Evolutionary conservation across 2,329 filamentous ascomycete species (phyloP).

Genomic region (Venturiaceae sp.): DNA sequence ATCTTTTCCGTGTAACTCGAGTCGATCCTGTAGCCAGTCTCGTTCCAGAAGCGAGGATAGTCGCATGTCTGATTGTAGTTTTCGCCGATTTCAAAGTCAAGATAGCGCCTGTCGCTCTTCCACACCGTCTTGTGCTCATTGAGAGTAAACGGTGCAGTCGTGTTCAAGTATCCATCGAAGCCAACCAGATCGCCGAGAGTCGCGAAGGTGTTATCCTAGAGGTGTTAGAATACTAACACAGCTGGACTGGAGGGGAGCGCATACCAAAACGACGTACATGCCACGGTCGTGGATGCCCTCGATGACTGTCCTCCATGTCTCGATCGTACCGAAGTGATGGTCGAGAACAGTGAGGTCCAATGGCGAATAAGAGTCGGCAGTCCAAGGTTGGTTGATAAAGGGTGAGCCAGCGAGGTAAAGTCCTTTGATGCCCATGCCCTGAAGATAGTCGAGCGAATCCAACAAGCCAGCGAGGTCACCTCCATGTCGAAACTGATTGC

Average conservation of each 20-base stretch:
- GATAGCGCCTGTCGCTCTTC: slow-evolving; percentile 44
- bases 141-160: slow-evolving; percentile 42
- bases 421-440: slow-evolving; percentile 52
- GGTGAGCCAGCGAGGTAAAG: slow-evolving; percentile 50
- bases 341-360: slow-evolving; percentile 50
- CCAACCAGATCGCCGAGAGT: slow-evolving; percentile 51
- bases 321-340: slow-evolving; percentile 48
- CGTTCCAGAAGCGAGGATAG: slow-evolving; percentile 52
- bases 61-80: slow-evolving; percentile 42
- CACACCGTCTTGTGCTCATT: slow-evolving; percentile 47
- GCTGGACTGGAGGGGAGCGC: slow-evolving; percentile 50
- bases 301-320: slow-evolving; percentile 45
- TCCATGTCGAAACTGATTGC: slow-evolving; percentile 52
- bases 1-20: slow-evolving; percentile 37
- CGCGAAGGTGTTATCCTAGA: slow-evolving; percentile 3
- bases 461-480: slow-evolving; percentile 48
- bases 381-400: slow-evolving; percentile 54
- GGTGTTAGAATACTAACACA: slow-evolving; percentile 9
- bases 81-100: slow-evolving; percentile 46
- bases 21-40: slow-evolving; percentile 31
- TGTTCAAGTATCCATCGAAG: slow-evolving; percentile 50
- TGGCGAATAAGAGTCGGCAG: slow-evolving; percentile 47
- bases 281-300: slow-evolving; percentile 46
- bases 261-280: slow-evolving; percentile 50
- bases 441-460: slow-evolving; percentile 51